These are phyloP conservation scores for Oxyria digyna DNA, from an alignment of 148 eudicot genomes.

Conservation along the genomic window DNA sequence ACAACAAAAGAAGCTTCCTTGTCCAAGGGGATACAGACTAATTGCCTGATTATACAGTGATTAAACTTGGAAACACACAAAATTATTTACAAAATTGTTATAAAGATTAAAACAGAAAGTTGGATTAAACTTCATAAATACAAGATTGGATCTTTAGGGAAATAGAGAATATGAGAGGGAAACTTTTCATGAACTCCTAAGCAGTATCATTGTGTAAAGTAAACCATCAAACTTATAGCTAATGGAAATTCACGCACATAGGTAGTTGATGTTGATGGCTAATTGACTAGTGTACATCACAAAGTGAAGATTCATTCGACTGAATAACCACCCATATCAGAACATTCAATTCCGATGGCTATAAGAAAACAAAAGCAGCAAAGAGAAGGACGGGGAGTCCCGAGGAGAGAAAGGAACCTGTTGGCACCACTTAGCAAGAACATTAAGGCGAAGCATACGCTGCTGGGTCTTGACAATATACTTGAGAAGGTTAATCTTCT, in stretches of 20 bases:
- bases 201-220: too few species aligned
- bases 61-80: background rate
- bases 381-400: background rate
- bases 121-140: background rate
- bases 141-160: background rate
- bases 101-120: background rate
- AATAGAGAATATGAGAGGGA: background rate
- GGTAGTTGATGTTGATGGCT: background rate
- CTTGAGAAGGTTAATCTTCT: constrained; percentile 79
- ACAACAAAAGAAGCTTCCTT: background rate
- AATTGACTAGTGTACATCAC: background rate
- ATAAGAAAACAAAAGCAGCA: background rate
- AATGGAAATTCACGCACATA: background rate
- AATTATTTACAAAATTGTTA: background rate
- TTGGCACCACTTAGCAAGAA: constrained; percentile 89
- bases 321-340: background rate
- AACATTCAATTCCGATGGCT: background rate
- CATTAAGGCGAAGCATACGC: constrained; percentile 94
- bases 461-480: constrained; percentile 84
- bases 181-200: background rate
- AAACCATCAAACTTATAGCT: background rate
- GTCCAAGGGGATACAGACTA: background rate
- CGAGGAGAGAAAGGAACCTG: constrained; percentile 34
- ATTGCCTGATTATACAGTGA: background rate
- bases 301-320: background rate